Evolutionary conservation across 345 rosid species (phyloP).

Genomic region (Litchi chinensis): DNA sequence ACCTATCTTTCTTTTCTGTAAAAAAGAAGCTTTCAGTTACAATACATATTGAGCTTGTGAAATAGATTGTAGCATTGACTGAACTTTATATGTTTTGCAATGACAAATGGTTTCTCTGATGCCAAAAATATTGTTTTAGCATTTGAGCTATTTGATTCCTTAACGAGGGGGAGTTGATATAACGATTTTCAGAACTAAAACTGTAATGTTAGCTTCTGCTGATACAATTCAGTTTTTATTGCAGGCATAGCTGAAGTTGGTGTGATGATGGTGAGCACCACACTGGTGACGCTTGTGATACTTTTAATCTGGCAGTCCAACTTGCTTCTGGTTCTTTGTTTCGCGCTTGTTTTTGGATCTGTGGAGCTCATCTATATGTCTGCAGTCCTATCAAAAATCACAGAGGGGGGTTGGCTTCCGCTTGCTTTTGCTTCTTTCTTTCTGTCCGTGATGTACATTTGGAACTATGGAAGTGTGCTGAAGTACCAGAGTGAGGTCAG

Average conservation of each 20-base stretch:
- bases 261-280: conserved; percentile 90
- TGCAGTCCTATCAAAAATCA: conserved; percentile 75
- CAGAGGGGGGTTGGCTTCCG: conserved; percentile 95
- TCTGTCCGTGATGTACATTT: conserved; percentile 80
- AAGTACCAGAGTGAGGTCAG: conserved; percentile 93
- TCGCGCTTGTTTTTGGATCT: conserved; percentile 80
- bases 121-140: conserved; percentile 6
- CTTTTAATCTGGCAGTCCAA: conserved; percentile 94
- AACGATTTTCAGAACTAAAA: neutral
- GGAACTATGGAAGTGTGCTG: conserved; percentile 95
- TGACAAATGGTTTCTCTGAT: neutral
- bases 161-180: neutral
- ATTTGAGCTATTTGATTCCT: neutral
- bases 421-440: conserved; percentile 74
- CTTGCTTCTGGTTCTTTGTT: conserved; percentile 71
- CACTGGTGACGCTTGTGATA: conserved; percentile 89
- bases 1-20: too few relatives aligned
- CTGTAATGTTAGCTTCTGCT: conserved; percentile 9
- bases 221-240: conserved; percentile 20
- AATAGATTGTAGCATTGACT: neutral
- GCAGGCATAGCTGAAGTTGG: conserved; percentile 98
- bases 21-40: neutral
- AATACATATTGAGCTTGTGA: neutral
- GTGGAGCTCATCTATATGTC: conserved; percentile 78
- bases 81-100: neutral